Evolutionary conservation across 495 filamentous ascomycete species (phyloP).

Genomic region (Penicillium maclennaniae): DNA sequence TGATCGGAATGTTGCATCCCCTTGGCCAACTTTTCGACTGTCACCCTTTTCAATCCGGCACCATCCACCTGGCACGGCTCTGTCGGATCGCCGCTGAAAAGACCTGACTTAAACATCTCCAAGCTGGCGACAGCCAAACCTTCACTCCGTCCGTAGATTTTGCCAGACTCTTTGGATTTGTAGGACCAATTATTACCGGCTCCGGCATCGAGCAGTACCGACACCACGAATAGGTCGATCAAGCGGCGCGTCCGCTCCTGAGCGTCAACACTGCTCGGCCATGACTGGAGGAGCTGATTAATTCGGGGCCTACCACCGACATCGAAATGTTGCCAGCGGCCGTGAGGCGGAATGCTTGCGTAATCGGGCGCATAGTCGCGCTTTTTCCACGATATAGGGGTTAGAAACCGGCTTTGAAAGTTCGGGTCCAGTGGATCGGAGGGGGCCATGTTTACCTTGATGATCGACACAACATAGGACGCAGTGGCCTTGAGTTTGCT

Average conservation of each 20-base stretch:
- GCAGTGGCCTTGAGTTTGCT: constrained; percentile 82
- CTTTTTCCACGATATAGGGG: constrained; percentile 50
- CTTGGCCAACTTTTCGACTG: constrained; percentile 65
- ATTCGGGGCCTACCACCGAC: constrained; percentile 64
- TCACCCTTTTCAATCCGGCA: constrained; percentile 70
- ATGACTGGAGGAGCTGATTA: constrained; percentile 60
- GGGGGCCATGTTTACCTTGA: constrained; percentile 63
- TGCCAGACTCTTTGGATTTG: constrained; percentile 85
- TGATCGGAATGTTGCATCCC: constrained; percentile 78
- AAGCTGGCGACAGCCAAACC: constrained; percentile 89
- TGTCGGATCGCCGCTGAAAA: constrained; percentile 77
- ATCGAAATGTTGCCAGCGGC: constrained; percentile 70
- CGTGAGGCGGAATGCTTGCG: constrained; percentile 69
- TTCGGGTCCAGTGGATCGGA: background rate
- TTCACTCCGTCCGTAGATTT: constrained; percentile 79
- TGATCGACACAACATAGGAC: constrained; percentile 90
- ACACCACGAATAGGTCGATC: constrained; percentile 66
- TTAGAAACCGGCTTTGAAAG: background rate
- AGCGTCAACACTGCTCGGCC: constrained; percentile 57
- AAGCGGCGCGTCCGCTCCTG: constrained; percentile 61
- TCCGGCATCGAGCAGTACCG: constrained; percentile 65
- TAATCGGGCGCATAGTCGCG: constrained; percentile 81
- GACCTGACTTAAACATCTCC: constrained; percentile 96
- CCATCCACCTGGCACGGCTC: constrained; percentile 90
- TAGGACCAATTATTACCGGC: constrained; percentile 72